A percentile compares a stretch with the other conserved stretches of the same genome.
These are phyloP conservation scores for Eragrostis nindensis DNA, from an alignment of 176 grass and related monocot species.

Conservation along the genomic window DNA sequence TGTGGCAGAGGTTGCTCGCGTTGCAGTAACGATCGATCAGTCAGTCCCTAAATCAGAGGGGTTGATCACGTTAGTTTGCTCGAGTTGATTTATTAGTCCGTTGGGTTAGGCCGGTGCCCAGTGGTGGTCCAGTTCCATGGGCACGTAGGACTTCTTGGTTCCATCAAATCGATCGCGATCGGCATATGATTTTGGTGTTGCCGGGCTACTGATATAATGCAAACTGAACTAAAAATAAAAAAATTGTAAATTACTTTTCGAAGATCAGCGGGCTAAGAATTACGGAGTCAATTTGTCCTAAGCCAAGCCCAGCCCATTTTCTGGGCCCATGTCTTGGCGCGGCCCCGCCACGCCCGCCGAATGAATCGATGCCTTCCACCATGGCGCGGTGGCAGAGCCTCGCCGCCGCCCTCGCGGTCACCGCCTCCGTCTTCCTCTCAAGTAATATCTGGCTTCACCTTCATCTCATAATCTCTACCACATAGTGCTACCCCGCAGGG, in stretches of 20 bases:
- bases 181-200: no score
- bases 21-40: no score
- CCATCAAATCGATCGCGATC: no score
- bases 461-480: not conserved
- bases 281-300: not conserved
- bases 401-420: conserved; percentile 18
- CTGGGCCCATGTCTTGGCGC: not conserved
- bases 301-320: not conserved
- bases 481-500: conserved; percentile 30
- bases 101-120: not conserved
- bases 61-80: not conserved
- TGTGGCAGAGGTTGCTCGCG: not conserved
- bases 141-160: not conserved
- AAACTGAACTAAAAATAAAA: no score
- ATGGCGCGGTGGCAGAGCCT: conserved; percentile 52
- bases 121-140: not conserved
- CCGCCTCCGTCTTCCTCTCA: conserved; percentile 44
- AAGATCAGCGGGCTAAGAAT: no score
- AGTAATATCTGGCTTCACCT: conserved; percentile 34
- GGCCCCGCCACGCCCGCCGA: not conserved
- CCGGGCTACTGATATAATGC: no score
- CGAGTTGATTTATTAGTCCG: not conserved
- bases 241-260: no score
- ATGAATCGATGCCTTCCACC: not conserved
- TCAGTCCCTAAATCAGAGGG: not conserved